phyloP scores from a whole-genome alignment of 2,329 filamentous ascomycete genomes.

The Coniochaeta sp. region DNA sequence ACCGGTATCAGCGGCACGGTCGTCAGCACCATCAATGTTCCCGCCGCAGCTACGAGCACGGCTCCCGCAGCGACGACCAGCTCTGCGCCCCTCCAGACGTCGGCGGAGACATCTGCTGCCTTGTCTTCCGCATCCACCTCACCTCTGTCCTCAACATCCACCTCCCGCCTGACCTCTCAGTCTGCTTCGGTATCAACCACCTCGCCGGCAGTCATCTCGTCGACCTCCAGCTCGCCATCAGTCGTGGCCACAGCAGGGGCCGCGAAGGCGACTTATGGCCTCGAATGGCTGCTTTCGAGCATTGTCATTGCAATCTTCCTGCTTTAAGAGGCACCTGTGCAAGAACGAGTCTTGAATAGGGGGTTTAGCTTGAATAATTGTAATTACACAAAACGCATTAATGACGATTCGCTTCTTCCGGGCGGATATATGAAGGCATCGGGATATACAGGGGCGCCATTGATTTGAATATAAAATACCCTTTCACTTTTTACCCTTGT shows the following conservation, averaged over 20 bases:
- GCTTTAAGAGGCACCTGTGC: not conserved
- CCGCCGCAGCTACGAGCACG: not conserved
- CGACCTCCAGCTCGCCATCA: slow-evolving; percentile 1
- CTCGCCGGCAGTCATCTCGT: not conserved
- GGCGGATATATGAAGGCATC: not conserved
- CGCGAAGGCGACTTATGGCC: not conserved
- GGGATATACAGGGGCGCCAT: not conserved
- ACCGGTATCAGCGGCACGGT: slow-evolving; percentile 6
- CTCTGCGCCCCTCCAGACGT: not conserved
- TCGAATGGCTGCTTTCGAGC: slow-evolving; percentile 1
- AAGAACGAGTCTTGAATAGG: not conserved
- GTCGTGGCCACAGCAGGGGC: slow-evolving; percentile 5
- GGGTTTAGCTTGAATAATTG: not conserved
- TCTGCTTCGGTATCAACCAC: not conserved
- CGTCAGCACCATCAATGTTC: slow-evolving; percentile 2
- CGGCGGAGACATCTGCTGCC: not conserved
- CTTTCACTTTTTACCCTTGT: not conserved
- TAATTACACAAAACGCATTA: not conserved
- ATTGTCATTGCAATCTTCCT: slow-evolving; percentile 2
- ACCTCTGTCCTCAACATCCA: not conserved
- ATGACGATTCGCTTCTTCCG: slow-evolving; percentile 1
- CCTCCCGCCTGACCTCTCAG: not conserved
- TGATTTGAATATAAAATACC: not conserved
- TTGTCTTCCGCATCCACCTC: not conserved
- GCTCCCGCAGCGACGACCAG: not conserved